A percentile compares a stretch with the other conserved stretches of the same genome.
Conservation (phyloP, 768 basidiomycete genomes). For the Boletus subcaerulescens region DNA sequence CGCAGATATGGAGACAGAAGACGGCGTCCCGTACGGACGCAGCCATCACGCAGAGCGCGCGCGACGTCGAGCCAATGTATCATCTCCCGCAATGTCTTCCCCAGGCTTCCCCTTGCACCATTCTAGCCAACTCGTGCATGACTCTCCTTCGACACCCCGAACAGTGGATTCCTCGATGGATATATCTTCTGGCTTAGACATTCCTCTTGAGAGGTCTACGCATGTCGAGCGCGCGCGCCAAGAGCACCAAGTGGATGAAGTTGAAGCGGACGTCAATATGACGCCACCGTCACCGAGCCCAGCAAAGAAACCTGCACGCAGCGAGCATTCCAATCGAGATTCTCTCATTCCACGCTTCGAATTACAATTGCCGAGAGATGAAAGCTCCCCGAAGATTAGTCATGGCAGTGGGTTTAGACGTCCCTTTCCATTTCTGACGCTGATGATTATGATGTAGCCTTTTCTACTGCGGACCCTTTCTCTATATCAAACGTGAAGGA, state of each 20-base stretch:
- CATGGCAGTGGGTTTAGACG: slow-evolving; percentile 14
- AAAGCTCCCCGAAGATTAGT: slow-evolving; percentile 23
- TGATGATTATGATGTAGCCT: slow-evolving; percentile 10
- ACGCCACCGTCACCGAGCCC: slow-evolving; percentile 52
- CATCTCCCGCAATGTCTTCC: slow-evolving; percentile 28
- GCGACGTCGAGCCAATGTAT: slow-evolving; percentile 30
- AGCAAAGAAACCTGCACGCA: slow-evolving; percentile 24
- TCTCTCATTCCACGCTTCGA: slow-evolving; percentile 37
- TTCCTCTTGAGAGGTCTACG: slow-evolving; percentile 38
- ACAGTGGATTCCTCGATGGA: slow-evolving; percentile 24
- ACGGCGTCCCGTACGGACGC: slow-evolving; percentile 61
- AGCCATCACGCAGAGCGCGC: slow-evolving; percentile 59
- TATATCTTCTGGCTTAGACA: slow-evolving; percentile 6
- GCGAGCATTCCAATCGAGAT: slow-evolving; percentile 25
- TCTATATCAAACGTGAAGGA: slow-evolving; percentile 21
- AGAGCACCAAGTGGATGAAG: slow-evolving; percentile 25
- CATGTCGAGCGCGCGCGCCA: slow-evolving; percentile 36
- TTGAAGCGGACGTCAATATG: slow-evolving; percentile 41
- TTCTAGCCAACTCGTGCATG: slow-evolving; percentile 13
- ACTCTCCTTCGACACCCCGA: slow-evolving; percentile 23
- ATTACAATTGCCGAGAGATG: slow-evolving; percentile 12
- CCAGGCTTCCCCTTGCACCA: slow-evolving; percentile 38
- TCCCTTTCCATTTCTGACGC: background rate
- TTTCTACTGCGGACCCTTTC: slow-evolving; percentile 21
- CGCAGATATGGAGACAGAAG: slow-evolving; percentile 56